Evolutionary conservation across 139 green algal species (phyloP).

Genomic region (Coccomyxa sp.): DNA sequence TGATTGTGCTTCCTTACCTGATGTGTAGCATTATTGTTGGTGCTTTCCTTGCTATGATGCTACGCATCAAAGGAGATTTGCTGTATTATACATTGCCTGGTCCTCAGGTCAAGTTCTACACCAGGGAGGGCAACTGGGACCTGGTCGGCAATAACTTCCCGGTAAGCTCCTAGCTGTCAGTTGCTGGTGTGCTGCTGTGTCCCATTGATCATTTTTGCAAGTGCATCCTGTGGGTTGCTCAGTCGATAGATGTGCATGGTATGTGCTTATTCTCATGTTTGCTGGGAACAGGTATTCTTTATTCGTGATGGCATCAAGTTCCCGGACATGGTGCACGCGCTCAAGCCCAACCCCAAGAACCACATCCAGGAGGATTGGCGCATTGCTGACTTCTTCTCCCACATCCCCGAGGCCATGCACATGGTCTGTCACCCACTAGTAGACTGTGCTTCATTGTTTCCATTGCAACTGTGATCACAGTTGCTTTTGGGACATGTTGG

Average conservation of each 20-base stretch:
- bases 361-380: slow-evolving; percentile 95
- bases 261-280: not conserved
- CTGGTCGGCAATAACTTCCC: slow-evolving; percentile 92
- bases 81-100: no score
- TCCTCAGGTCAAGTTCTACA: slow-evolving; percentile 90
- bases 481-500: no score
- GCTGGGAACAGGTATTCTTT: slow-evolving; percentile 58
- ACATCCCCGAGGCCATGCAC: slow-evolving; percentile 86
- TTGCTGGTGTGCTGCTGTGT: not conserved
- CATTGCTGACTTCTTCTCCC: slow-evolving; percentile 96
- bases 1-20: no score
- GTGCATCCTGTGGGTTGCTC: not conserved
- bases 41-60: no score
- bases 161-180: not conserved
- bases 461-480: no score
- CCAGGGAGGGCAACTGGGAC: slow-evolving; percentile 84
- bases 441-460: not conserved
- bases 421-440: slow-evolving; percentile 58
- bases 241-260: not conserved
- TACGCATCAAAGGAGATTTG: no score
- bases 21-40: no score
- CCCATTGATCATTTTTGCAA: not conserved
- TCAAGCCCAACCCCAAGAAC: slow-evolving; percentile 96
- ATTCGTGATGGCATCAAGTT: slow-evolving; percentile 96
- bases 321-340: slow-evolving; percentile 91